Conservation (phyloP, 2,329 filamentous ascomycete genomes). For the Sporothrix variecibatus region DNA sequence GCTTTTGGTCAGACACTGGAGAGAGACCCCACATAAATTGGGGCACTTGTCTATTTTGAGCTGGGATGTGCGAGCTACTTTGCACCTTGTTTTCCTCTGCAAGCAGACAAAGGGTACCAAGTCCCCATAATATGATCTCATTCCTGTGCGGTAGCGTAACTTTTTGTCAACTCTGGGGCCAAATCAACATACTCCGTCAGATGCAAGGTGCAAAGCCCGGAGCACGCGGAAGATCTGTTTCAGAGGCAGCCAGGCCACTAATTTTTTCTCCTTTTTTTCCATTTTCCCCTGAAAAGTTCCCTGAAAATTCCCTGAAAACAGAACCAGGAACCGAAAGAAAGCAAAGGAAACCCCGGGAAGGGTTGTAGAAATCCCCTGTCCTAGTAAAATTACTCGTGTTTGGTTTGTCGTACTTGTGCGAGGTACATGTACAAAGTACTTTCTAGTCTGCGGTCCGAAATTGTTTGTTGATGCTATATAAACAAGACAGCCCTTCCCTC, state of each 20-base stretch:
- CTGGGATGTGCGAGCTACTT: background rate
- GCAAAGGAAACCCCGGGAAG: background rate
- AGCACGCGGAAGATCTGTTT: background rate
- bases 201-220: background rate
- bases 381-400: background rate
- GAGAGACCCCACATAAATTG: background rate
- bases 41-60: background rate
- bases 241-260: background rate
- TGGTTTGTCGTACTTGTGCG: background rate
- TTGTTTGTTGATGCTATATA: background rate
- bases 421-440: background rate
- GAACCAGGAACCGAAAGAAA: background rate
- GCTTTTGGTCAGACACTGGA: no score
- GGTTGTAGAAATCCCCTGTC: background rate
- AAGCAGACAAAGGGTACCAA: background rate
- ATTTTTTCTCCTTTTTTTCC: background rate
- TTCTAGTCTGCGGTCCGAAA: background rate
- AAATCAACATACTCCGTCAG: no score
- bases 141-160: background rate
- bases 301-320: background rate
- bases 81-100: background rate
- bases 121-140: background rate
- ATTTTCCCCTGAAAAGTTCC: background rate
- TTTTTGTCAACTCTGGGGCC: background rate
- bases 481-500: background rate